These are phyloP conservation scores for Solanum pinnatisectum DNA, from an alignment of 257 asterid species.

Conservation along the genomic window DNA sequence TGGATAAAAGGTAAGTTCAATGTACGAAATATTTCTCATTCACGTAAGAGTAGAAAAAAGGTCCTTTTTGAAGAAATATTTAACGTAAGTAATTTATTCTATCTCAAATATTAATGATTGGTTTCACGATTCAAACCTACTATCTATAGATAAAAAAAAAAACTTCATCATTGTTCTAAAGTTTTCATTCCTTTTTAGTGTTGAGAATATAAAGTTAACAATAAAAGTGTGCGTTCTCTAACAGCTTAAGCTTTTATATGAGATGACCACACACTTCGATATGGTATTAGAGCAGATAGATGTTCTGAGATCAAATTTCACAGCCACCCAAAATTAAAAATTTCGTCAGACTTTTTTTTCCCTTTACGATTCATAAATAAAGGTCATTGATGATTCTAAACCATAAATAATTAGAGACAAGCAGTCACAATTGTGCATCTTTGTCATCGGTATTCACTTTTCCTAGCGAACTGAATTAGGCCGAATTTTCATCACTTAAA, in stretches of 20 bases:
- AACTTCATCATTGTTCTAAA: neutral
- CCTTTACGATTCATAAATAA: neutral
- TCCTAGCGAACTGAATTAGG: neutral
- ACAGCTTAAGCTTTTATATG: no score
- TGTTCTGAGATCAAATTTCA: no score
- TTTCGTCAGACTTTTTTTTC: neutral
- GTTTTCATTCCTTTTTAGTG: neutral
- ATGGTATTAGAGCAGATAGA: no score
- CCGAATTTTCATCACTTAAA: neutral
- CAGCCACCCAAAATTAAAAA: no score
- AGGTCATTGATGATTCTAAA: neutral
- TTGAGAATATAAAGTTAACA: no score
- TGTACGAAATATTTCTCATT: no score
- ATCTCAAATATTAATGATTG: neutral
- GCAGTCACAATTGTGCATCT: neutral
- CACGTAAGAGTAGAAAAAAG: no score
- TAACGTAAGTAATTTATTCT: no score
- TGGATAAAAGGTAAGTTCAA: neutral
- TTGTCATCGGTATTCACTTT: neutral
- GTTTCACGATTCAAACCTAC: neutral
- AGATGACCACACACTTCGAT: no score
- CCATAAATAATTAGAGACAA: neutral
- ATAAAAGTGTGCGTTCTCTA: no score
- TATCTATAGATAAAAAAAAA: neutral
- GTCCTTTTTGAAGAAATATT: no score